A percentile compares a stretch with the other conserved stretches of the same genome.
phyloP scores from a whole-genome alignment of 2,329 filamentous ascomycete species.

The Aspergillus intermedius region DNA sequence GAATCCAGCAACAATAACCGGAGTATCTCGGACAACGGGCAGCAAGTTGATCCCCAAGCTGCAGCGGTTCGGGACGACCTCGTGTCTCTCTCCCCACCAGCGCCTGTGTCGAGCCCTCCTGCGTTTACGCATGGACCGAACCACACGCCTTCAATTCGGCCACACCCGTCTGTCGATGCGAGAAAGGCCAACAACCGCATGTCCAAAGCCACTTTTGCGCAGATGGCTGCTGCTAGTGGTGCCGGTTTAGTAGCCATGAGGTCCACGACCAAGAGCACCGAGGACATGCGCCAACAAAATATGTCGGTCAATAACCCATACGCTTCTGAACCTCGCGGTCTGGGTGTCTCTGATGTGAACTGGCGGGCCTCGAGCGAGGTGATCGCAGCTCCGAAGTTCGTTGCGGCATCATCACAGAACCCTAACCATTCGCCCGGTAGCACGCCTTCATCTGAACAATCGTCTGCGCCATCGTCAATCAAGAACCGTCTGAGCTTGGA shows the following conservation, averaged over 20 bases:
- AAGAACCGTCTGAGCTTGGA: constrained; percentile 21
- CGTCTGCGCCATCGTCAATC: neutral
- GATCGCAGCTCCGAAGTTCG: neutral
- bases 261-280: neutral
- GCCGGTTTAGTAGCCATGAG: constrained; percentile 22
- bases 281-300: neutral
- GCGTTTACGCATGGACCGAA: constrained; percentile 70
- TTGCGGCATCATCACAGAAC: neutral
- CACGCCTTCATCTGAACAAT: too few species aligned
- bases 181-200: constrained; percentile 77
- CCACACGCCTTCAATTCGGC: constrained; percentile 61
- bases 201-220: constrained; percentile 71
- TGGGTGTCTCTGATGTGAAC: neutral
- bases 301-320: constrained; percentile 1
- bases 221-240: constrained; percentile 58
- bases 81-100: constrained; percentile 55
- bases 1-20: constrained; percentile 25
- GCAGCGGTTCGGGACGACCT: constrained; percentile 31
- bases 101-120: constrained; percentile 71
- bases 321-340: neutral
- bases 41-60: constrained; percentile 12
- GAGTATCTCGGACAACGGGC: constrained; percentile 33
- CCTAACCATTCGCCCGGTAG: neutral
- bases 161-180: constrained; percentile 69
- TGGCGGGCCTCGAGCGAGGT: neutral